phyloP scores from a whole-genome alignment of 2,329 filamentous ascomycete species.

The Paecilomyces sp. region DNA sequence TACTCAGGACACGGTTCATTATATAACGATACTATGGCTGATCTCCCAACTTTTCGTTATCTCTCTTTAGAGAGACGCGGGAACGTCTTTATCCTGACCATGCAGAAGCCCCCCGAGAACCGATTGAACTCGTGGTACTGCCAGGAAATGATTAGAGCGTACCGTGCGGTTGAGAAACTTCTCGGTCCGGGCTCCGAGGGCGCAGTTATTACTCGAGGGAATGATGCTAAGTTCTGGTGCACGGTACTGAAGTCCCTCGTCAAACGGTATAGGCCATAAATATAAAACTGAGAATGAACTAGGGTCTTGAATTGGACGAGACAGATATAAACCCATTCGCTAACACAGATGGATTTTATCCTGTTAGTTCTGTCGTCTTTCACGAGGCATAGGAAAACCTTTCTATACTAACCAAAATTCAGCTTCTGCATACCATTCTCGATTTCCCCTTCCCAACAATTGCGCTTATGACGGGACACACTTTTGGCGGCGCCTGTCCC shows the following conservation, averaged over 20 bases:
- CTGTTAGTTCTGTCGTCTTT: slow-evolving; percentile 43
- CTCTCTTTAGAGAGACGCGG: too few relatives aligned
- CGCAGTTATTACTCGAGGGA: slow-evolving; percentile 47
- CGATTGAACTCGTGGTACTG: slow-evolving; percentile 44
- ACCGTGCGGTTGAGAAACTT: slow-evolving; percentile 39
- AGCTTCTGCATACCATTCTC: slow-evolving; percentile 42
- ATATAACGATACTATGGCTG: too few relatives aligned
- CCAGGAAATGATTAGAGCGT: slow-evolving; percentile 47
- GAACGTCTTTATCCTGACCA: slow-evolving; percentile 44
- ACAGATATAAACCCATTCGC: slow-evolving; percentile 44
- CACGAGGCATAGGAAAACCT: slow-evolving; percentile 40
- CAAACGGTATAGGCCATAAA: not conserved
- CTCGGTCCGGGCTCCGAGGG: slow-evolving; percentile 44
- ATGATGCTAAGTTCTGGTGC: slow-evolving; percentile 43
- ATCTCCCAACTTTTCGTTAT: too few relatives aligned
- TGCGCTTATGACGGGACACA: slow-evolving; percentile 42
- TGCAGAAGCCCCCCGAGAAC: slow-evolving; percentile 50
- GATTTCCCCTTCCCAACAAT: slow-evolving; percentile 45
- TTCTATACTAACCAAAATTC: not conserved
- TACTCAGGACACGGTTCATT: too few relatives aligned
- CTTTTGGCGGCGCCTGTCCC: slow-evolving; percentile 44
- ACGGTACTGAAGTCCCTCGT: slow-evolving; percentile 22
- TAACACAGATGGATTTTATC: slow-evolving; percentile 53
- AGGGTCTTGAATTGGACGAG: slow-evolving; percentile 42
- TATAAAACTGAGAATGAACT: not conserved